phyloP scores from a whole-genome alignment of 2,329 filamentous ascomycete genomes.

The Cladosporium sp. region DNA sequence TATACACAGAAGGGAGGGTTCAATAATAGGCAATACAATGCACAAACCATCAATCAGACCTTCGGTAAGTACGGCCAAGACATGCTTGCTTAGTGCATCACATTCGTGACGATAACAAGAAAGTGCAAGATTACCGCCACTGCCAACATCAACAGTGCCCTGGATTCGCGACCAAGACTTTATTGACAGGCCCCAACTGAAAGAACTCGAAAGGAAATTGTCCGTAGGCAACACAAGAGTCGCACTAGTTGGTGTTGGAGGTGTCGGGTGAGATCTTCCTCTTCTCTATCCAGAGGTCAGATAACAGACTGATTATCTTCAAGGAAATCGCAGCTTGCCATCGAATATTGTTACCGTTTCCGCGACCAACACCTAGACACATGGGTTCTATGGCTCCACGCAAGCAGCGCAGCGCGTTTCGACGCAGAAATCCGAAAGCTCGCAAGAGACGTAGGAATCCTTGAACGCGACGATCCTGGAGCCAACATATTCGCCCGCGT shows the following conservation, averaged over 20 bases:
- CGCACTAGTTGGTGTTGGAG: slow-evolving; percentile 21
- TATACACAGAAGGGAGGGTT: too few species aligned
- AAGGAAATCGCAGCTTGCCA: slow-evolving; percentile 27
- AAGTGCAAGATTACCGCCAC: too few species aligned
- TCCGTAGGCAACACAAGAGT: too few species aligned
- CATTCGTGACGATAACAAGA: too few species aligned
- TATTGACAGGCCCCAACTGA: too few species aligned
- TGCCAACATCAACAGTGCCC: too few species aligned
- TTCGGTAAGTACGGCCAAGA: too few species aligned
- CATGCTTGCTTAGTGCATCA: too few species aligned
- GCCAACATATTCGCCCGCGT: neutral
- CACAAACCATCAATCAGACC: too few species aligned
- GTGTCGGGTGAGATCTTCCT: slow-evolving; percentile 19
- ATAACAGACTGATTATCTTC: neutral
- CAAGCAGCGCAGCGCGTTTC: slow-evolving; percentile 21
- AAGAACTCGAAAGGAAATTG: too few species aligned
- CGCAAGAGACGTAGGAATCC: slow-evolving; percentile 13
- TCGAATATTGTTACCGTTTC: slow-evolving; percentile 19
- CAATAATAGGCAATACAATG: too few species aligned
- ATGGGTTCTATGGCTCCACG: slow-evolving; percentile 25
- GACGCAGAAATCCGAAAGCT: slow-evolving; percentile 13
- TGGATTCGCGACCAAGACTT: too few species aligned
- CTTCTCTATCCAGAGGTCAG: neutral
- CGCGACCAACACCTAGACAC: slow-evolving; percentile 13
- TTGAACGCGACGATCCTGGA: neutral